Conservation (phyloP, 2,329 filamentous ascomycete species). For the Ambrosiella beaveri region DNA sequence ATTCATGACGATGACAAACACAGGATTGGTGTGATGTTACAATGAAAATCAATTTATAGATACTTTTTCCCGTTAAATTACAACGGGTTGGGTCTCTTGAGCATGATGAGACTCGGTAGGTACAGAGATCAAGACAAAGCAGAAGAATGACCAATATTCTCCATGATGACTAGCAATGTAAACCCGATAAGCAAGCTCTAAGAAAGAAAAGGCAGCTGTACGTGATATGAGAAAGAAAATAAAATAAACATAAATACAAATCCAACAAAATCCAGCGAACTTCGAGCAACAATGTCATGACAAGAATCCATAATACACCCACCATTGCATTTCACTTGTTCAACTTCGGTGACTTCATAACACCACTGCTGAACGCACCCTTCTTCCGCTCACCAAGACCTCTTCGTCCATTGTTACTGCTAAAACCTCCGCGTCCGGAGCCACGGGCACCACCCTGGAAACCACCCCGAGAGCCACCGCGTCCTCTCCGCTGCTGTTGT, state of each 20-base stretch:
- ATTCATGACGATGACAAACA: too few relatives aligned
- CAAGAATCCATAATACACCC: neutral
- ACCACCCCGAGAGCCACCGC: slow-evolving; percentile 28
- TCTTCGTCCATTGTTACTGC: slow-evolving; percentile 27
- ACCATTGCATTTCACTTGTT: neutral
- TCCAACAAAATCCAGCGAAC: neutral
- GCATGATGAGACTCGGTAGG: neutral
- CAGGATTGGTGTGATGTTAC: too few relatives aligned
- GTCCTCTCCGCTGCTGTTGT: slow-evolving; percentile 23
- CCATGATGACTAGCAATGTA: neutral
- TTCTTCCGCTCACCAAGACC: slow-evolving; percentile 35
- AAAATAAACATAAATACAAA: slow-evolving; percentile 1
- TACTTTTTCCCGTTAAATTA: too few relatives aligned
- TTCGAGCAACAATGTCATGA: neutral
- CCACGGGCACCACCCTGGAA: slow-evolving; percentile 23
- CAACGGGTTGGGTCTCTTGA: too few relatives aligned
- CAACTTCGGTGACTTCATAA: slow-evolving; percentile 23
- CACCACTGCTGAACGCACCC: slow-evolving; percentile 22
- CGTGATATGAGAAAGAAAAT: slow-evolving; percentile 2
- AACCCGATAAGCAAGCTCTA: neutral
- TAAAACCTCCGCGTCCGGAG: slow-evolving; percentile 19
- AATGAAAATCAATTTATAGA: too few relatives aligned
- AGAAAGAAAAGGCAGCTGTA: slow-evolving; percentile 1
- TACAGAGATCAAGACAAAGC: neutral
- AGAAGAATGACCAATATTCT: neutral